A percentile compares a stretch with the other conserved stretches of the same genome.
These are phyloP conservation scores for Nitzschia putrida DNA, from an alignment of 108 stramenopile genomes.

Conservation along the genomic window DNA sequence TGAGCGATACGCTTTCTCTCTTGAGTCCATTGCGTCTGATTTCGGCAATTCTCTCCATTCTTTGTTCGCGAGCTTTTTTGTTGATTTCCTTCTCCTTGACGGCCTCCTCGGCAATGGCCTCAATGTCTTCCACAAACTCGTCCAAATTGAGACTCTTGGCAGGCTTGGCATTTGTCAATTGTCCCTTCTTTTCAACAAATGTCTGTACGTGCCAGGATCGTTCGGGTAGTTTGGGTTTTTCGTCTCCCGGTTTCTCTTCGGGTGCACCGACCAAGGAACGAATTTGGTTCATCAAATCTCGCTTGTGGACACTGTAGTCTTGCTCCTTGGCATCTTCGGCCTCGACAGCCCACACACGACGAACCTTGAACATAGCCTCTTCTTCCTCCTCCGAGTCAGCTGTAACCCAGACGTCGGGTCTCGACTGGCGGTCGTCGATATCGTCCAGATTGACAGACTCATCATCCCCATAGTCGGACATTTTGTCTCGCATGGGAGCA, in stretches of 20 bases:
- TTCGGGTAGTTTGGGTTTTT: constrained; percentile 11
- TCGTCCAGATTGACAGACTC: constrained; percentile 10
- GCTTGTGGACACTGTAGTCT: constrained; percentile 4
- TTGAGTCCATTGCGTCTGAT: background rate
- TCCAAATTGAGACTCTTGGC: constrained; percentile 5
- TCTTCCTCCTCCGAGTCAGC: background rate
- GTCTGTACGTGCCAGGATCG: constrained; percentile 22
- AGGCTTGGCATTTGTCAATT: constrained; percentile 3
- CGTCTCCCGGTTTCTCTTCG: background rate
- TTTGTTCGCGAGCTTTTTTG: constrained; percentile 9
- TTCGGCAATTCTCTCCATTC: constrained; percentile 1
- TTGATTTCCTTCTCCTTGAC: constrained; percentile 21
- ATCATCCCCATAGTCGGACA: background rate
- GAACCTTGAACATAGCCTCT: constrained; percentile 21
- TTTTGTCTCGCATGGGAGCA: constrained; percentile 1
- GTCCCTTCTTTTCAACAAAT: constrained; percentile 15
- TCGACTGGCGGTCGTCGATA: background rate
- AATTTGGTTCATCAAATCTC: constrained; percentile 11
- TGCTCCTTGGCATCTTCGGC: constrained; percentile 23
- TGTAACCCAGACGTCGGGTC: constrained; percentile 32
- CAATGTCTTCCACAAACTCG: constrained; percentile 12
- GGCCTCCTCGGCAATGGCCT: constrained; percentile 15
- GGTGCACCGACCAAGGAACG: constrained; percentile 19
- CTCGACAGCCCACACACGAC: constrained; percentile 26
- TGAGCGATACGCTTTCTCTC: too few relatives aligned